Base-by-base conservation (phyloP, 352 stramenopile species). In the Pythium brassicae region DNA sequence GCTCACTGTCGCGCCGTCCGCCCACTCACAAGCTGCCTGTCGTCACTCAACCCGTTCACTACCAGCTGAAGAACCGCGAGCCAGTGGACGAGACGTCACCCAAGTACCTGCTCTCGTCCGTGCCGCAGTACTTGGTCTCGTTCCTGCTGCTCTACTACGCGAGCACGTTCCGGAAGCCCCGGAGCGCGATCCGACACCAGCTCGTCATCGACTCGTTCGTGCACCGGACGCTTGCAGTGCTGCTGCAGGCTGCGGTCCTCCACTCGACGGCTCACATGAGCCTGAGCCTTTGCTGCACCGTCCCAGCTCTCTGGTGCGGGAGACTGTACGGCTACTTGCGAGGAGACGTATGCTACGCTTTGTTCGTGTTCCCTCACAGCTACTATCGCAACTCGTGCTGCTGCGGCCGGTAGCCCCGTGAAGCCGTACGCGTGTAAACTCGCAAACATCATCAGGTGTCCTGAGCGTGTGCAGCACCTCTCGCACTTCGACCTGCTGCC, bases 121-220 rank as follows among this genome's bases (percentile, higher is more conserved):
- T 72, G 17, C 78, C 78, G 22, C 80, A 87, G 49, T 54, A 83
- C 7, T 20, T 71, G 17, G 63, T 72, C 11, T 64, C 64, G 14
- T 26, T 80, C 32, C 45, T 87, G 9, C 50, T 91, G 53, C 65
- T 87, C 10, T 80, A 83, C 62, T 91, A 89, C 57, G 72, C 76
- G 3, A 73, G 61, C 63, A 91, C 78, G 15, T 86, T 87, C 58
- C 53, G 59, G 8, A 65, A 57, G 37, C 47, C 53, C 7, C 62
- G 59, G 1, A 89, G 76, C 50, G 61, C 55, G 14, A 75, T 84
- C 47, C 46, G 67, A 20, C 78, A 91, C 34, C 74, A 63, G 14
- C 67, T 86, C 56, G 55, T 89, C 26, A 57, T 66, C 37, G 58
- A 83, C 48, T 88, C 80, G 14, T 90, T 72, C 35, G 50, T 83